Evolutionary conservation across 2,329 filamentous ascomycete genomes (phyloP).

Genomic region (Gyromitra esculenta): DNA sequence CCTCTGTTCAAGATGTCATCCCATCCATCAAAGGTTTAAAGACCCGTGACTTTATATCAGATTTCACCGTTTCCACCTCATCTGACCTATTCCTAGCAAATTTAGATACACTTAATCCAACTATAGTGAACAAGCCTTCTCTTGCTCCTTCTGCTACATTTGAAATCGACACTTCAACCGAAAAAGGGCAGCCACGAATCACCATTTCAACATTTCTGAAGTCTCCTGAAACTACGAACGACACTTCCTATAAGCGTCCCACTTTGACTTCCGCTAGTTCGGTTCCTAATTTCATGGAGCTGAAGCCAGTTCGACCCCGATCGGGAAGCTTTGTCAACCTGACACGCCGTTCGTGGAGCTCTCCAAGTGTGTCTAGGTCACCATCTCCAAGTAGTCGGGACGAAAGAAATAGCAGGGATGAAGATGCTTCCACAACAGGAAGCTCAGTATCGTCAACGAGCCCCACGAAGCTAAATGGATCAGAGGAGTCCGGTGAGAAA

Average conservation of each 20-base stretch:
- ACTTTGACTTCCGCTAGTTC: slow-evolving; percentile 21
- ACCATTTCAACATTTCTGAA: slow-evolving; percentile 53
- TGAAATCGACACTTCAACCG: slow-evolving; percentile 39
- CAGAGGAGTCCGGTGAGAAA: slow-evolving; percentile 29
- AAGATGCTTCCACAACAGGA: slow-evolving; percentile 47
- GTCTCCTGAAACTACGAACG: slow-evolving; percentile 40
- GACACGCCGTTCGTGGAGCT: slow-evolving; percentile 51
- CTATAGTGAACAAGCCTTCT: slow-evolving; percentile 30
- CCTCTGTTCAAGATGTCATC: slow-evolving; percentile 28
- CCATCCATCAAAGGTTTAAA: slow-evolving; percentile 26
- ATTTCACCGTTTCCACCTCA: slow-evolving; percentile 11
- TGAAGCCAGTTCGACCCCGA: slow-evolving; percentile 35
- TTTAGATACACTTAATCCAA: slow-evolving; percentile 7
- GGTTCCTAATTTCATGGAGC: slow-evolving; percentile 42
- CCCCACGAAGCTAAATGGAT: slow-evolving; percentile 33
- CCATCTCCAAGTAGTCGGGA: slow-evolving; percentile 54
- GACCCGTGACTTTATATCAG: slow-evolving; percentile 39
- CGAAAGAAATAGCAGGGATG: slow-evolving; percentile 51
- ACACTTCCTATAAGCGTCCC: slow-evolving; percentile 46
- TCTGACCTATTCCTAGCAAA: slow-evolving; percentile 1
- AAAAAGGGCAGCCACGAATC: slow-evolving; percentile 51
- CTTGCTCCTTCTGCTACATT: slow-evolving; percentile 49
- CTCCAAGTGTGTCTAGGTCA: slow-evolving; percentile 53
- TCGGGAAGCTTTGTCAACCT: slow-evolving; percentile 48
- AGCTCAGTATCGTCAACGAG: slow-evolving; percentile 53